These are phyloP conservation scores for Garcia nutans DNA, from an alignment of 345 rosid species.

Conservation along the genomic window DNA sequence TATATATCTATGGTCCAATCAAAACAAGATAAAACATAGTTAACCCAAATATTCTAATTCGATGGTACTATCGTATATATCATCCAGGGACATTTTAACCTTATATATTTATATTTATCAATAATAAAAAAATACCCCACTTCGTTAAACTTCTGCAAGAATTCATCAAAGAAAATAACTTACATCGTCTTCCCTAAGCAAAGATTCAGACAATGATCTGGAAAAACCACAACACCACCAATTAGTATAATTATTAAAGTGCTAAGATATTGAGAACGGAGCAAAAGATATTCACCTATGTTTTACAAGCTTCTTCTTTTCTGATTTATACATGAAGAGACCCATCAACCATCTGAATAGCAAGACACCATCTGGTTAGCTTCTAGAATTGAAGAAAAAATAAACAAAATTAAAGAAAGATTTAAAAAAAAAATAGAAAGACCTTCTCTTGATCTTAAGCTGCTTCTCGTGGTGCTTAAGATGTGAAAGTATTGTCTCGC, in stretches of 20 bases:
- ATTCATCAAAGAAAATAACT: constrained; percentile 26
- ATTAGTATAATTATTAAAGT: not conserved
- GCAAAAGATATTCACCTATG: constrained; percentile 36
- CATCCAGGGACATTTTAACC: not conserved
- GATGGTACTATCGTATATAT: not conserved
- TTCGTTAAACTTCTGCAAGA: not conserved
- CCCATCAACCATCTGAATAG: constrained; percentile 77
- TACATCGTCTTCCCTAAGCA: constrained; percentile 88
- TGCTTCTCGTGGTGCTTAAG: constrained; percentile 49
- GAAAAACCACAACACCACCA: constrained; percentile 14
- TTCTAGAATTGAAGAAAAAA: not conserved
- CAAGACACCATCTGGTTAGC: not conserved
- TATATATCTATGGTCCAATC: not conserved
- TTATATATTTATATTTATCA: not conserved
- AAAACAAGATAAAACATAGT: not conserved
- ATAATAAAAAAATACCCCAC: not conserved
- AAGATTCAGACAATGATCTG: constrained; percentile 67
- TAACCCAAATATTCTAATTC: not conserved
- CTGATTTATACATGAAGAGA: constrained; percentile 37
- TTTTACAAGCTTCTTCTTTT: constrained; percentile 40
- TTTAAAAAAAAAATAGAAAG: not conserved
- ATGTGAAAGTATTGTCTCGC: constrained; percentile 39
- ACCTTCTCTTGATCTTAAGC: constrained; percentile 66
- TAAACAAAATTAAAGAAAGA: not conserved
- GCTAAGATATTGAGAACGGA: not conserved